phyloP scores from a whole-genome alignment of 495 filamentous ascomycete genomes.

The Penicillium soppii region DNA sequence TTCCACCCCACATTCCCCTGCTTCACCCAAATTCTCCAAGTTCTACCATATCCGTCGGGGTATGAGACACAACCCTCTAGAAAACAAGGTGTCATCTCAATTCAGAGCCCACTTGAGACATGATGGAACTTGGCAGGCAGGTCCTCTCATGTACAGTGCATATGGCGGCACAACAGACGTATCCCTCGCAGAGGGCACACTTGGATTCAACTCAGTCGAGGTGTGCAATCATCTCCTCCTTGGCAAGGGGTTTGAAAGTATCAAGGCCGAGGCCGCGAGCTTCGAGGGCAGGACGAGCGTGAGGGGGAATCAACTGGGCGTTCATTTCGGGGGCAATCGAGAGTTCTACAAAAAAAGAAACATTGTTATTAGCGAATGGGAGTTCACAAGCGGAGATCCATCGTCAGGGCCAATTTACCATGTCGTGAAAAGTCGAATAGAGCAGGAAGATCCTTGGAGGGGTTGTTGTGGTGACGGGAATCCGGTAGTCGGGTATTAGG shows the following conservation, averaged over 20 bases:
- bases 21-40: conserved; percentile 17
- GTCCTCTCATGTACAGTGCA: conserved; percentile 32
- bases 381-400: too few relatives aligned
- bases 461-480: conserved; percentile 79
- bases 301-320: conserved; percentile 77
- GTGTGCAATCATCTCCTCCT: conserved; percentile 96
- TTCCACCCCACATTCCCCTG: conserved; percentile 13
- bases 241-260: conserved; percentile 85
- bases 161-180: conserved; percentile 32
- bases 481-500: conserved; percentile 86
- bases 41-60: conserved; percentile 8
- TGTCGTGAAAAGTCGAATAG: conserved; percentile 94
- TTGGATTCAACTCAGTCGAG: conserved; percentile 70
- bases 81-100: conserved; percentile 14
- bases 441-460: conserved; percentile 74
- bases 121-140: conserved; percentile 35
- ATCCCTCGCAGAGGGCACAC: conserved; percentile 40
- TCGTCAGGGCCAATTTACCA: conserved; percentile 60
- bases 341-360: conserved; percentile 63
- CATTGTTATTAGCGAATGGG: not conserved
- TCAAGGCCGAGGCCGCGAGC: conserved; percentile 86
- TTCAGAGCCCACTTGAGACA: conserved; percentile 37
- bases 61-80: conserved; percentile 2
- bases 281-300: conserved; percentile 71
- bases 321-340: conserved; percentile 91